Evolutionary conservation across 148 eudicot species (phyloP).

Genomic region (Fagopyrum esculentum): DNA sequence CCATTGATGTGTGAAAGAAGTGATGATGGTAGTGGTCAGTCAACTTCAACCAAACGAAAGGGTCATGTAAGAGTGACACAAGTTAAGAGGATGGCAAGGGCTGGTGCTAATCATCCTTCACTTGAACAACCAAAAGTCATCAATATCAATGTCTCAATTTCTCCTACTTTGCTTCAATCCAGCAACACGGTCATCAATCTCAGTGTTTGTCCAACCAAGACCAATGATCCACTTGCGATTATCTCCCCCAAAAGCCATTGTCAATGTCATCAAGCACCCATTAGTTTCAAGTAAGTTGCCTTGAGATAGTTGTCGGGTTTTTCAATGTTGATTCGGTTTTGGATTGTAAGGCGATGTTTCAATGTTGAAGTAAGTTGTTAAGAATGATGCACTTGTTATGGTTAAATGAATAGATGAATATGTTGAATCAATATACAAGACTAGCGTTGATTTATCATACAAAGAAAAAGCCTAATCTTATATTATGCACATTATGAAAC

Average conservation of each 20-base stretch:
- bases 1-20: neutral
- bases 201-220: neutral
- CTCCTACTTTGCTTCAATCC: neutral
- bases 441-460: too few species aligned
- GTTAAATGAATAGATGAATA: too few species aligned
- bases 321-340: too few species aligned
- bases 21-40: neutral
- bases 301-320: too few species aligned
- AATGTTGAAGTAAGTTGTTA: too few species aligned
- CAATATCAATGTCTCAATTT: neutral
- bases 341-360: too few species aligned
- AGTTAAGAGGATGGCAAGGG: slow-evolving; percentile 1
- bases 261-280: too few species aligned
- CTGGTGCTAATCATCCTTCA: neutral
- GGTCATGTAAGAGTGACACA: neutral
- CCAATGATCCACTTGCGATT: neutral
- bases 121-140: neutral
- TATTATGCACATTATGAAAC: too few species aligned
- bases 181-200: neutral
- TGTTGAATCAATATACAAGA: too few species aligned
- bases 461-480: too few species aligned
- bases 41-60: neutral
- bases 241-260: neutral
- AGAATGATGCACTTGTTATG: too few species aligned
- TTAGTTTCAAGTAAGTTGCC: too few species aligned